These are phyloP conservation scores for Chaetomium sp. DNA, from an alignment of 2,329 filamentous ascomycete species.

Conservation along the genomic window DNA sequence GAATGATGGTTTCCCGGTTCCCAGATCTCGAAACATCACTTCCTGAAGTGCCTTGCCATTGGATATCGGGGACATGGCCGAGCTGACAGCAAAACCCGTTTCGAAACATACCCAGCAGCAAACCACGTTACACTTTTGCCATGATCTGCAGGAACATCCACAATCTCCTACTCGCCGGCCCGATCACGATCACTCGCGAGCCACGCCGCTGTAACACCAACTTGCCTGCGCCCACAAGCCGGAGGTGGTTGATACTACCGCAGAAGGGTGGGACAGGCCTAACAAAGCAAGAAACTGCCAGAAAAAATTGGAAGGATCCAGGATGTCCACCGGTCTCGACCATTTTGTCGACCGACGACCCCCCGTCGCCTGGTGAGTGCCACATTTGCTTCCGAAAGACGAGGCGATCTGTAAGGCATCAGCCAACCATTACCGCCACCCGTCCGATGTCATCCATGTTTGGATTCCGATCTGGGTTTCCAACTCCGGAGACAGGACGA, in stretches of 20 bases:
- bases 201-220: constrained; percentile 4
- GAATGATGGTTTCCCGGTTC: not conserved
- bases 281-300: not conserved
- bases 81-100: not conserved
- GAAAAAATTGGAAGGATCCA: not conserved
- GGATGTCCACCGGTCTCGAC: not conserved
- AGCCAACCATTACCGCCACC: not conserved
- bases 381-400: not conserved
- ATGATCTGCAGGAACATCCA: constrained; percentile 1
- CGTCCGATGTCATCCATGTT: not conserved
- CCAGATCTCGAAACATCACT: not conserved
- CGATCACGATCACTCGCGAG: constrained; percentile 3
- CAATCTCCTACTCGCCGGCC: constrained; percentile 1
- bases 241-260: not conserved
- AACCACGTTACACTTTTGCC: not conserved
- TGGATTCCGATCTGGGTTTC: not conserved
- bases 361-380: not conserved
- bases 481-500: not conserved
- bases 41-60: not conserved
- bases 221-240: not conserved
- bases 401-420: not conserved
- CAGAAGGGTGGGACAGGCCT: not conserved
- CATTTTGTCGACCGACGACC: not conserved
- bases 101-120: not conserved
- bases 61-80: not conserved